Percentiles rank a stretch among this genome's conserved stretches.
phyloP scores from a whole-genome alignment of 2,329 filamentous ascomycete genomes.

The Fusarium sp. region DNA sequence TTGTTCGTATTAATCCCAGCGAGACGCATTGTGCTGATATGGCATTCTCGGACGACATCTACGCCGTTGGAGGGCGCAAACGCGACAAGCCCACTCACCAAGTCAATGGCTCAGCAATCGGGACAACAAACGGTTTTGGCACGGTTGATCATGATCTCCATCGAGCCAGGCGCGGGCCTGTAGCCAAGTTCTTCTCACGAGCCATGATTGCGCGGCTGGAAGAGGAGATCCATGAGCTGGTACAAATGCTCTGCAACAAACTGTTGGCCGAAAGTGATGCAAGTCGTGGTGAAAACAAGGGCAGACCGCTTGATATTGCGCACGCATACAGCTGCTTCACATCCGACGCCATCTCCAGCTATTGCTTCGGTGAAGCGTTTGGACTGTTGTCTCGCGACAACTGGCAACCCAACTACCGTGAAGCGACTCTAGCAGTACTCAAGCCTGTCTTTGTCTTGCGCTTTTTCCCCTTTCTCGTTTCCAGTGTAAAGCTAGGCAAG shows the following conservation, averaged over 20 bases:
- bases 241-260: conserved; percentile 13
- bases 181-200: conserved; percentile 18
- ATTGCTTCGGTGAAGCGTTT: conserved; percentile 22
- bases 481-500: conserved; percentile 10
- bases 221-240: conserved; percentile 10
- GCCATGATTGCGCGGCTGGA: conserved; percentile 15
- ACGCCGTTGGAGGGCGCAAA: conserved; percentile 21
- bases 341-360: conserved; percentile 9
- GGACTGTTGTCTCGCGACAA: not conserved
- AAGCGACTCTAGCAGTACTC: conserved; percentile 18
- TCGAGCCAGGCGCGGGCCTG: conserved; percentile 7
- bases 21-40: conserved; percentile 19
- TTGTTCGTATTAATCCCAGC: conserved; percentile 17
- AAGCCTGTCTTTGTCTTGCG: conserved; percentile 22
- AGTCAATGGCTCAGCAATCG: conserved; percentile 14
- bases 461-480: conserved; percentile 12
- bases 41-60: conserved; percentile 20
- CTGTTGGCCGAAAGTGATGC: not conserved
- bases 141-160: conserved; percentile 16
- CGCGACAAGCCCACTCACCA: conserved; percentile 18
- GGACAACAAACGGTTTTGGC: conserved; percentile 6
- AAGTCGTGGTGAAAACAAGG: not conserved
- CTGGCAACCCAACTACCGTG: conserved; percentile 17
- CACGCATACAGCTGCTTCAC: conserved; percentile 23
- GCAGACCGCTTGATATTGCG: not conserved